These are phyloP conservation scores for Solanum pinnatisectum DNA, from an alignment of 257 asterid species.

Conservation along the genomic window DNA sequence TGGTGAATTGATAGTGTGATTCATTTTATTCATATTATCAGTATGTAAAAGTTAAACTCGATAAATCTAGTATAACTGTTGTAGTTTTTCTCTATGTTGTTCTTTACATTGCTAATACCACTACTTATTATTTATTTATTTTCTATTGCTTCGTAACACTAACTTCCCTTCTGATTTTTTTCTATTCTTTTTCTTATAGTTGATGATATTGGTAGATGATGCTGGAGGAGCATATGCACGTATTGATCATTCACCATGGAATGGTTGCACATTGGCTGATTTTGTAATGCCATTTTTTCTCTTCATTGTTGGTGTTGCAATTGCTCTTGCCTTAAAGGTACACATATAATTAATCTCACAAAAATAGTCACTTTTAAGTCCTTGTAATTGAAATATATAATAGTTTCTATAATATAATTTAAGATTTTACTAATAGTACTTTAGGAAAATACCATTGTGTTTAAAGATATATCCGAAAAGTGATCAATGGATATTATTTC, in stretches of 20 bases:
- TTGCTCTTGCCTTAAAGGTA: conserved; percentile 87
- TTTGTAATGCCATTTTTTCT: conserved; percentile 86
- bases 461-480: not conserved
- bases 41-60: not conserved
- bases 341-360: not conserved
- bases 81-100: not conserved
- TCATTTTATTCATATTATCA: not conserved
- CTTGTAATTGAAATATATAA: not conserved
- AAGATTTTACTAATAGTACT: not conserved
- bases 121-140: not conserved
- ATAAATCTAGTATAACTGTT: not conserved
- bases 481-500: not conserved
- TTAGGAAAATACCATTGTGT: not conserved
- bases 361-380: not conserved
- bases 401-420: not conserved
- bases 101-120: not conserved
- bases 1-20: not conserved
- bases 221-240: conserved; percentile 62
- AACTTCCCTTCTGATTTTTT: not conserved
- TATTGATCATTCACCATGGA: conserved; percentile 92
- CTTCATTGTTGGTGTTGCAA: conserved; percentile 86
- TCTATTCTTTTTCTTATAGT: conserved; percentile 3
- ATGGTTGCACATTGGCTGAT: conserved; percentile 87
- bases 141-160: not conserved
- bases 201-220: conserved; percentile 86